Percentiles rank a stretch among this genome's conserved stretches.
Conservation (phyloP, 2,329 filamentous ascomycete species). For the Mycocentrospora acerina region DNA sequence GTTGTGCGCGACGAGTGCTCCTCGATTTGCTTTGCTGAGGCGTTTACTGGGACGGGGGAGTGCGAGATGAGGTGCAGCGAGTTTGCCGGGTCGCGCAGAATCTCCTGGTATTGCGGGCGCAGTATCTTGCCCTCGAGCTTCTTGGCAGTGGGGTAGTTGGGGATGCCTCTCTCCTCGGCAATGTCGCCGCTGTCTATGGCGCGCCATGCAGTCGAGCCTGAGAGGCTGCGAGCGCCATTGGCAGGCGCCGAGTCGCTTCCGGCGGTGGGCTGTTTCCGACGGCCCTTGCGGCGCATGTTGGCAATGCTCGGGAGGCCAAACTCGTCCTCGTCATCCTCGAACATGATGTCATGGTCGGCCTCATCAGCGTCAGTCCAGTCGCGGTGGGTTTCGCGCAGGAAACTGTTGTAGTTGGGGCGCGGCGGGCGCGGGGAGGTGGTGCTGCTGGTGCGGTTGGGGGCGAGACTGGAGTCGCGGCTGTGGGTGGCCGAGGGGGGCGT, state of each 20-base stretch:
- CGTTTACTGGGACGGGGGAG: conserved; percentile 70
- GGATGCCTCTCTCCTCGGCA: conserved; percentile 80
- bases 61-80: conserved; percentile 93
- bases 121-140: conserved; percentile 94
- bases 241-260: conserved; percentile 47
- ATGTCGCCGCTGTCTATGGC: conserved; percentile 87
- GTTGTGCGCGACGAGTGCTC: conserved; percentile 84
- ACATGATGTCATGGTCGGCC: conserved; percentile 69
- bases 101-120: conserved; percentile 96
- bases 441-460: conserved; percentile 56
- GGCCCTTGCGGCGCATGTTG: conserved; percentile 77
- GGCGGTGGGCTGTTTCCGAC: conserved; percentile 48
- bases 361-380: conserved; percentile 77
- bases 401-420: conserved; percentile 75
- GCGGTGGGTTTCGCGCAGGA: conserved; percentile 77
- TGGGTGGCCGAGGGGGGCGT: conserved; percentile 69
- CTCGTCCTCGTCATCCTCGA: conserved; percentile 90
- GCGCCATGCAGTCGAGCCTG: conserved; percentile 49
- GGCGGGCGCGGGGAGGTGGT: conserved; percentile 61
- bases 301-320: conserved; percentile 92
- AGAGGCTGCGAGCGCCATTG: conserved; percentile 16
- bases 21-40: conserved; percentile 80
- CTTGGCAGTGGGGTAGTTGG: conserved; percentile 83
- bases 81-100: conserved; percentile 82
- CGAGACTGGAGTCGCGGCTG: conserved; percentile 59